Conservation (phyloP, 2,329 filamentous ascomycete genomes). For the Huntiella moniliformis region DNA sequence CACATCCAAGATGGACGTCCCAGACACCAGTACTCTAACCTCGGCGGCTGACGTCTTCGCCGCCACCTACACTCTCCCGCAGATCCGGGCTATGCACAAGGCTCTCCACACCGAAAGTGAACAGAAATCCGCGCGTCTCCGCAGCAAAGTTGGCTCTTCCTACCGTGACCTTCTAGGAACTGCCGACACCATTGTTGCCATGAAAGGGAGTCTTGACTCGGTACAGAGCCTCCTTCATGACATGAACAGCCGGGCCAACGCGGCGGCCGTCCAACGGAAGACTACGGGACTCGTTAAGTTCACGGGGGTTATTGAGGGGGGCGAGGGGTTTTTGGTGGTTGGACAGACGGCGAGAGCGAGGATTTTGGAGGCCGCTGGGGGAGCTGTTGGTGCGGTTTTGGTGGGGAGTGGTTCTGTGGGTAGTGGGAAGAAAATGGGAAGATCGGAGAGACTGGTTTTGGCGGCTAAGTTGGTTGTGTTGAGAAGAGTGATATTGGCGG, state of each 20-base stretch:
- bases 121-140: slow-evolving; percentile 42
- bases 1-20: slow-evolving; percentile 7
- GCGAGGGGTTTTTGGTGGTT: slow-evolving; percentile 13
- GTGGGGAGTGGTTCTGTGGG: slow-evolving; percentile 19
- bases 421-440: slow-evolving; percentile 16
- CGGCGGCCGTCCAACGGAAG: slow-evolving; percentile 49
- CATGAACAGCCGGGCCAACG: slow-evolving; percentile 63
- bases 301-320: slow-evolving; percentile 6
- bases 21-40: slow-evolving; percentile 19
- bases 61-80: slow-evolving; percentile 37
- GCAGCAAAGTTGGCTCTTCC: slow-evolving; percentile 43
- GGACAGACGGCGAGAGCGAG: too few species aligned
- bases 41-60: slow-evolving; percentile 37
- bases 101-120: slow-evolving; percentile 39
- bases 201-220: slow-evolving; percentile 59
- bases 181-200: slow-evolving; percentile 80
- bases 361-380: slow-evolving; percentile 20
- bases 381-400: slow-evolving; percentile 31
- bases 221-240: slow-evolving; percentile 53
- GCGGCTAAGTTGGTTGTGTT: slow-evolving; percentile 59
- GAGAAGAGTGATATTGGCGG: slow-evolving; percentile 55
- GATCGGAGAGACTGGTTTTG: slow-evolving; percentile 33
- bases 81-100: slow-evolving; percentile 45
- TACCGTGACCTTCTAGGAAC: slow-evolving; percentile 85
- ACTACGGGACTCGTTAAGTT: slow-evolving; percentile 29